Evolutionary conservation across 805 yeast species (phyloP).

Genomic region (Kazachstania kunashirensis): DNA sequence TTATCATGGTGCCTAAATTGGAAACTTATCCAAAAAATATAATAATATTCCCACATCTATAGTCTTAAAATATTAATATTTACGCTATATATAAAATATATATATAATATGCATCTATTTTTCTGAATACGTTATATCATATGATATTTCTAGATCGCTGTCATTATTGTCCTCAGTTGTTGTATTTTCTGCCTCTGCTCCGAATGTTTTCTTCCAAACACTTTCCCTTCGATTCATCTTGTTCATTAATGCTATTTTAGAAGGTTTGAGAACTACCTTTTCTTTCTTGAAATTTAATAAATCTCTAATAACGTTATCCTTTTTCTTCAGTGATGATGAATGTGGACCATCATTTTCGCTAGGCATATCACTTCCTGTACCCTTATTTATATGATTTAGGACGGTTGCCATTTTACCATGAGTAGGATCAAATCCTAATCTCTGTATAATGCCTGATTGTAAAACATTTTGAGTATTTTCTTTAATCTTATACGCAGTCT

Average conservation of each 20-base stretch:
- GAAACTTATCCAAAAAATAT: conserved; percentile 5
- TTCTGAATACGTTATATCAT: no score
- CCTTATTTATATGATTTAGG: conserved; percentile 7
- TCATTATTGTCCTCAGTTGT: conserved; percentile 11
- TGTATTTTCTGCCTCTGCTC: neutral
- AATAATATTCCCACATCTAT: neutral
- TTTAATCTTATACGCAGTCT: conserved; percentile 19
- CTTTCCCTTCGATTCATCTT: conserved; percentile 23
- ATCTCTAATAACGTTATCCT: conserved; percentile 13
- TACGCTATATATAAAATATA: no score
- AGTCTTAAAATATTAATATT: no score
- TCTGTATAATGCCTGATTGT: conserved; percentile 32
- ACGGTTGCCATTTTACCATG: conserved; percentile 19
- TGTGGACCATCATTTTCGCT: neutral
- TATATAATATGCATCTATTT: no score
- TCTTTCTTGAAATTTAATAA: conserved; percentile 29
- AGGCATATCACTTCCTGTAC: neutral
- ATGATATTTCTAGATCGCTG: conserved; percentile 26
- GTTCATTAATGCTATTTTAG: conserved; percentile 24
- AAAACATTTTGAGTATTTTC: conserved; percentile 32
- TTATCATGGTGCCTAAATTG: conserved; percentile 10
- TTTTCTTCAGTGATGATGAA: neutral
- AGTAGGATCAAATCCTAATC: conserved; percentile 48
- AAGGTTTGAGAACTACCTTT: conserved; percentile 27
- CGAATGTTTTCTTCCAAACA: conserved; percentile 23